Percentiles rank a stretch among this genome's conserved stretches.
Evolutionary conservation across 345 rosid genomes (phyloP).

Genomic region (Luvunga scandens): DNA sequence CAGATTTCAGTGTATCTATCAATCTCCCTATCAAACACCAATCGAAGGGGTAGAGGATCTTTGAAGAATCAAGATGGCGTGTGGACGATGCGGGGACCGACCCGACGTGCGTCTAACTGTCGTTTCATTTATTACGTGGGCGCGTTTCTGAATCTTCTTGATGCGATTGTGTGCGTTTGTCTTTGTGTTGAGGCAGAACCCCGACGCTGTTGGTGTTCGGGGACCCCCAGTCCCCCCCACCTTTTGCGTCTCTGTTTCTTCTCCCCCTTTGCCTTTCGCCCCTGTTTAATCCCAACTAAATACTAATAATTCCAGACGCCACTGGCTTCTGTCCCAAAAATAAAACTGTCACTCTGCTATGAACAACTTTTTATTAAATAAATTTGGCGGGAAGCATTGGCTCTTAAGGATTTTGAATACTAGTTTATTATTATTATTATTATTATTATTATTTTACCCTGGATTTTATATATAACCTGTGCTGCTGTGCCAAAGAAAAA

Average conservation of each 20-base stretch:
- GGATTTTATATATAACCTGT: neutral
- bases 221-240: neutral
- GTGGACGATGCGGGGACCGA: neutral
- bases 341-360: neutral
- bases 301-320: neutral
- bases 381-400: neutral
- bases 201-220: neutral
- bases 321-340: neutral
- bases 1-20: neutral
- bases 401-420: neutral
- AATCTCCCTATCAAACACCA: neutral
- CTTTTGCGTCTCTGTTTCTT: neutral
- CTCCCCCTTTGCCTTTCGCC: neutral
- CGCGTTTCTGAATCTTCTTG: neutral
- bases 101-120: neutral
- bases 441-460: neutral
- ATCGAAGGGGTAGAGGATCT: neutral
- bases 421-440: neutral
- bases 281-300: neutral
- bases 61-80: neutral
- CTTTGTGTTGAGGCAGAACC: neutral
- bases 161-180: neutral
- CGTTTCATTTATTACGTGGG: conserved; percentile 20
- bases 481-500: neutral
- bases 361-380: neutral